Base-by-base conservation (phyloP, 208 protist species). In the Leishmania martiniquensis region DNA sequence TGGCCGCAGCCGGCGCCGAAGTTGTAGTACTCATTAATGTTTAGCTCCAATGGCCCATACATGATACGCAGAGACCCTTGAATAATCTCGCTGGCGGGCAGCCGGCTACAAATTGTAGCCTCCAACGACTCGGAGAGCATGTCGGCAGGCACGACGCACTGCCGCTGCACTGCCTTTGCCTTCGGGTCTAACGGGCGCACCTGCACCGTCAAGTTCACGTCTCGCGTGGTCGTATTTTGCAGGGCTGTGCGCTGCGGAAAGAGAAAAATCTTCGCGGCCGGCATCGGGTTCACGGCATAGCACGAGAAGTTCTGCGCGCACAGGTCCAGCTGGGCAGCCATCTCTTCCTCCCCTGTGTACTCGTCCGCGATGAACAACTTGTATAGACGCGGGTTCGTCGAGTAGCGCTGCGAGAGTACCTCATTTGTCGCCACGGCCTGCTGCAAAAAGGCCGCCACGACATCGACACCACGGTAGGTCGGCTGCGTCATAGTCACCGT, bases 361-460 rank as follows among this genome's bases (percentile, higher is more conserved):
- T 96, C 92, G 74, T 97, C 94, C 4, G 94, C 94, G 54, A 97
- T 96, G 81, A 91, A 97, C 15, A 97, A 75, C 76, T 94, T 95
- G 78, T 97, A 97, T 54, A 91, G 78, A 1, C 91, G 90, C 44
- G 88, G 83, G 52, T 96, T 97, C 68, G 81, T 89, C 44, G 90
- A 92, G 78, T 87, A 97, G 1, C 85, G 80, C 67, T 89, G 81
- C 66, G 86, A 84, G 42, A 93, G 82, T 22, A 77, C 54, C 72
- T 91, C 87, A 66, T 96, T 91, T 1, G 84, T 39, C 4, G 81
- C 78, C n/a, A 96, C 81, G 9, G 77, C 67, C 78, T 95, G 83
- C 81, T 92, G 84, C 63, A 97, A 69, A 78, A 94, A 95, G 12
- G 85, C 86, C 15, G 88, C 88, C 37, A 97, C 91, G 17, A 97